Conservation (phyloP, 306 rosid genomes). For the Prunus persica region Prunus_persica_NCBIv2 NC_034014.1:7819501-7820000, state of each 20-base stretch:
- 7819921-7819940: background rate
- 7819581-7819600: constrained; percentile 96
- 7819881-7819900: background rate
- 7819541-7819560: constrained; percentile 51
- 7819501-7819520: background rate
- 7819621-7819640: constrained; percentile 62
- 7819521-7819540: constrained; percentile 23
- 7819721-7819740: background rate
- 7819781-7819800: background rate
- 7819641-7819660: background rate
- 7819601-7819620: constrained; percentile 98
- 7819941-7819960: background rate
- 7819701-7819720: background rate
- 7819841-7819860: background rate
- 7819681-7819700: background rate
- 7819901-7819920: background rate
- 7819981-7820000: background rate
- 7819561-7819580: constrained; percentile 98
- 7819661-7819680: background rate
- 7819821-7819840: background rate
- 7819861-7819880: background rate
- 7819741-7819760: background rate
- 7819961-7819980: background rate
- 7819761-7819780: background rate
- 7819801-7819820: background rate